Evolutionary conservation across 208 protist species (phyloP), one percentile per base, ranked within the genome.

Genomic region (Leishmania lainsoni): DNA sequence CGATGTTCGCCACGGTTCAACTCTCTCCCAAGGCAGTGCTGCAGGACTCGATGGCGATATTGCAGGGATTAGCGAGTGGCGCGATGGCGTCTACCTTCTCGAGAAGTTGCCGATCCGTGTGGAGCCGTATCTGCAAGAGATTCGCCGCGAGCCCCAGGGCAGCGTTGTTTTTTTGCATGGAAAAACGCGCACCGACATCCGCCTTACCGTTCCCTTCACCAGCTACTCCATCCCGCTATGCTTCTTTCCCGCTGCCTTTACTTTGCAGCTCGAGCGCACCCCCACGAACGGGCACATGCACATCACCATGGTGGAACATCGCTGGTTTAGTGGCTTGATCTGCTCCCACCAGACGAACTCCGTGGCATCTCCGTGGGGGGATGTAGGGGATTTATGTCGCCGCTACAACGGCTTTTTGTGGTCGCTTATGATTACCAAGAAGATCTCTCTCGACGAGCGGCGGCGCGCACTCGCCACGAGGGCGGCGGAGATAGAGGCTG

Each of bases 241-340:
- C 51, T 49, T 59, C 3, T 79, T 95, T 48, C 91, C 90, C 2
- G 82, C 86, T 5, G 75, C 86, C 8, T 84, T 92, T 42, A 91
- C 88, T 0, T 74, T 97, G 75, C 87, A 94, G 75, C 86, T 95
- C 4, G 85, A 94, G 78, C 76, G 83, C 16, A 70, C 54, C 22
- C 42, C 17, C 8, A 17, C 79, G 0, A 4, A 74, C 12, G 69
- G 61, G 9, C 73, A 70, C 59, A 16, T 76, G 78, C 56, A 85
- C 32, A 92, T 97, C 54, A 86, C 89, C 16, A 83, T 81, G 10
- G 85, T 84, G 0, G 92, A 97, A 80, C 86, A 95, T 71, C 93
- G 89, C 58, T 97, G 93, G 92, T 97, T 94, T 75, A 87, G 86
- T 48, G 93, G 93, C 10, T 81, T 81, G 2, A 83, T 95, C 45